Base-by-base conservation (phyloP, 768 basidiomycete genomes). In the Boletus rubescentipes region DNA sequence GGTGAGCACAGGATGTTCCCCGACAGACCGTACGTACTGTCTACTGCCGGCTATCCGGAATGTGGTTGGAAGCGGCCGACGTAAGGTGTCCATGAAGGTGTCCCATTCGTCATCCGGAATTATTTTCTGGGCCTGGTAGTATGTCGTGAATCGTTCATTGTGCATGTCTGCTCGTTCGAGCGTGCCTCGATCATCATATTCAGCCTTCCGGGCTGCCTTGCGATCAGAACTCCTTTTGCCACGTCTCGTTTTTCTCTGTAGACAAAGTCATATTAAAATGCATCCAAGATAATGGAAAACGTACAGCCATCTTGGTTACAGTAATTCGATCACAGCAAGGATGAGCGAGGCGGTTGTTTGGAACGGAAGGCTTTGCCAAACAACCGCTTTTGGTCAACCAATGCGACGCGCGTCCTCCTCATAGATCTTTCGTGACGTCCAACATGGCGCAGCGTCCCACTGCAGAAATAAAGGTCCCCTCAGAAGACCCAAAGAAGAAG, bases 1-100 rank as follows among this genome's bases (percentile, higher is more conserved):
- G n/a, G 20, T 58, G n/a, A 59, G 56, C 9, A 56, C 36, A n/a
- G 12, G 2, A 9, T 3, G 7, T 15, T 18, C 30, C 8, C 20
- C 18, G 11, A 49, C 49, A 35, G 38, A n/a, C 60, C 77, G 53
- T 67, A 95, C 77, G 53, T 67, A 95, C 95, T 89, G 81, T 68
- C 93, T 79, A 59, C 87, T 92, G 0, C 93, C 92, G 0, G 93
- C 87, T 16, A 99, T 86, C 37, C 97, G 80, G 70, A 99, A 99
- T 0, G 95, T 97, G 1, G 93, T 96, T 4, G 97, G 97, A 37
- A 98, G 75, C 35, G 91, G 89, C 26, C 75, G 75, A 39, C 82
- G 79, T 52, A 96, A 68, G 1, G 80, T 69, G 6, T 81, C 77
- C 59, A 93, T 71, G 54, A 98, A 89, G 1, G 59, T 44, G 0